Base-by-base conservation (phyloP, 208 protist genomes). In the Angomonas deanei region DNA sequence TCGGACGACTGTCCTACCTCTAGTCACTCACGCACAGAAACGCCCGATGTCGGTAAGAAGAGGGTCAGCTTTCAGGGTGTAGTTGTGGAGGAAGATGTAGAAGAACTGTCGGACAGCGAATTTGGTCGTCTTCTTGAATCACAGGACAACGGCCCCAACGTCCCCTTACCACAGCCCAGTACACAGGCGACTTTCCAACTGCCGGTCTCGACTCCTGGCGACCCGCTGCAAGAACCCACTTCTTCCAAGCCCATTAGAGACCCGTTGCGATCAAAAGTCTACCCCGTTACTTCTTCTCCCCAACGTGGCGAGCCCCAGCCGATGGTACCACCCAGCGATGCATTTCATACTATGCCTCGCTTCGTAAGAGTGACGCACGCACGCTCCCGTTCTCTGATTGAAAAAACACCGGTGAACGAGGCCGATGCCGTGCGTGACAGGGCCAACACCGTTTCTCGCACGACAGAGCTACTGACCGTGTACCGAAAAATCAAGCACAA, bases 401-500 rank as follows among this genome's bases (percentile, higher is more conserved):
- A 8, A 42, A 42, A 42, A 15, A 42, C 36, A 30, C 50, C 50
- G 28, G 50, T 56, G 4, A 56, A 56, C 50, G 23, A 56, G 13
- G 50, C 21, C 3, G 21, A 15, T 13, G 50, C 50, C 23, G 15
- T 56, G 5, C 23, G 15, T n/a, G 23, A 30, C 26, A 13, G 50
- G 21, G 50, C 50, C 21, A 30, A 6, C 1, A 28, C 27, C 3
- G 15, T 28, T 3, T 3, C 15, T 19, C 23, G 15, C 50, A 32
- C 50, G 2, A 30, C 50, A 30, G 23, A 30, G 23, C 5, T 56
- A 24, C 50, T 88, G n/a, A 64, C 64, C 23, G 57, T 56, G 10
- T 88, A 88, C 42, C 59, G 61, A 1, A 46, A 66, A 0, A n/a
- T 84, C 30, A 88, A 88, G 67, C 53, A 58, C 28, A 67, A 54